Percentiles rank a stretch among this genome's conserved stretches.
phyloP scores from a whole-genome alignment of 1,284 basidiomycete species.

The Heliocybe sulcata region DNA sequence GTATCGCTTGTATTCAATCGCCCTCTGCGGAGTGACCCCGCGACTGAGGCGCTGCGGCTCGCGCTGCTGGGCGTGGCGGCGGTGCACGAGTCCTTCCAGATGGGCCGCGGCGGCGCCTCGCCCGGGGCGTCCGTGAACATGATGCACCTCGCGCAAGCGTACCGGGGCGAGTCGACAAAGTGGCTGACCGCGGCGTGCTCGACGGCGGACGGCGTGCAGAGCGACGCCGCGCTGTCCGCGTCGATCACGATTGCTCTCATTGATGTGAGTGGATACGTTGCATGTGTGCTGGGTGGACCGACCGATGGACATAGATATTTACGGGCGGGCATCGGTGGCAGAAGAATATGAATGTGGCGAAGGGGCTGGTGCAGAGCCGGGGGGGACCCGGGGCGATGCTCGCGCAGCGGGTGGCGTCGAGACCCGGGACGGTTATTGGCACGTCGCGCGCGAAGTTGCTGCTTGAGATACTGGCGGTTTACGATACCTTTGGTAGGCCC shows the following conservation, averaged over 20 bases:
- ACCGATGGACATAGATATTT: conserved; percentile 30
- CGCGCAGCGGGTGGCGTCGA: conserved; percentile 26
- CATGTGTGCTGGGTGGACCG: not conserved
- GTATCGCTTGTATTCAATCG: conserved; percentile 22
- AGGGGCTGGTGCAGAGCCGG: conserved; percentile 31
- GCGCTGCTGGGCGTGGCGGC: conserved; percentile 19
- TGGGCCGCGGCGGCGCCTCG: conserved; percentile 18
- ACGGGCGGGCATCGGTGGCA: conserved; percentile 33
- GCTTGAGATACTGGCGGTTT: conserved; percentile 38
- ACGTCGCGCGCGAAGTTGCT: conserved; percentile 30
- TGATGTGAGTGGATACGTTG: conserved; percentile 26
- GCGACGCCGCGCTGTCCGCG: conserved; percentile 32
- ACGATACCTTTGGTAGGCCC: conserved; percentile 33
- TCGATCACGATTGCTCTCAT: conserved; percentile 30
- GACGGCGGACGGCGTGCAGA: conserved; percentile 18
- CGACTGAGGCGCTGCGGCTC: conserved; percentile 19
- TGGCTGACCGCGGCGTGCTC: conserved; percentile 20
- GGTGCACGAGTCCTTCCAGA: conserved; percentile 21
- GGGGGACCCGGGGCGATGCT: conserved; percentile 28
- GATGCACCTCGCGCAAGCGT: conserved; percentile 19
- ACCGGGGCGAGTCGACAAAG: conserved; percentile 19
- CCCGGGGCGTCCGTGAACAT: conserved; percentile 17
- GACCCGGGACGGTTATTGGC: conserved; percentile 22
- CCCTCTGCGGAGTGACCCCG: conserved; percentile 18
- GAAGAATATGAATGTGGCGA: conserved; percentile 34